These are phyloP conservation scores for Penicillium sp. DNA, from an alignment of 2,329 filamentous ascomycete genomes.

Conservation along the genomic window DNA sequence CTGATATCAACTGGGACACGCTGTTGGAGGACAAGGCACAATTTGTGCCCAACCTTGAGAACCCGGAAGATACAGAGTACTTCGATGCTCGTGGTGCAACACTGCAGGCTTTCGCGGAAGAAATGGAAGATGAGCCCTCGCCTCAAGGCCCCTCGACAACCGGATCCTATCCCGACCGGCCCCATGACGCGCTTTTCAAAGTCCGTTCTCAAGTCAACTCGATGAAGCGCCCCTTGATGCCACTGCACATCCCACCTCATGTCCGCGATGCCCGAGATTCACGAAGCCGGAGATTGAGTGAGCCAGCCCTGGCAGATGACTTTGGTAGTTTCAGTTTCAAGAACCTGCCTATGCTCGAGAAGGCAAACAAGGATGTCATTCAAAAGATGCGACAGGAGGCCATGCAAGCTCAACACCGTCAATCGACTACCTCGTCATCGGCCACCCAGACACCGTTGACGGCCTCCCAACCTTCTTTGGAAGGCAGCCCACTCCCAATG, in stretches of 20 bases:
- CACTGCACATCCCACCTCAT: constrained; percentile 92
- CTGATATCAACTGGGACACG: constrained; percentile 82
- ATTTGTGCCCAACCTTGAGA: constrained; percentile 88
- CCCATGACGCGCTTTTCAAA: constrained; percentile 89
- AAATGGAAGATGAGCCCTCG: constrained; percentile 85
- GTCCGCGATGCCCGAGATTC: constrained; percentile 90
- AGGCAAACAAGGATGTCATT: constrained; percentile 98
- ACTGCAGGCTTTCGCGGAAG: constrained; percentile 87
- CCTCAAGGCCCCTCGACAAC: constrained; percentile 70
- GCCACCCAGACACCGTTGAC: constrained; percentile 21
- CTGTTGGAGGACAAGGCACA: constrained; percentile 93
- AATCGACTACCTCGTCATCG: constrained; percentile 31
- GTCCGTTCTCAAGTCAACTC: constrained; percentile 85
- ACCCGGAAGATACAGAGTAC: constrained; percentile 97
- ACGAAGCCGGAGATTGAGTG: constrained; percentile 83
- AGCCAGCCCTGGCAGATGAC: constrained; percentile 85
- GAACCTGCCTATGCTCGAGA: constrained; percentile 92
- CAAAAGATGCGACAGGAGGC: constrained; percentile 93
- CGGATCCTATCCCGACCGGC: constrained; percentile 81
- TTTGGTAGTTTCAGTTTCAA: constrained; percentile 98
- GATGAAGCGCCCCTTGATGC: constrained; percentile 89
- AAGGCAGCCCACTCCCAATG: constrained; percentile 81
- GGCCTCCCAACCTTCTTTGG: constrained; percentile 60
- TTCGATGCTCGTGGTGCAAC: constrained; percentile 92
- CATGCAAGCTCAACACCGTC: constrained; percentile 67